Conservation (phyloP, 768 basidiomycete species). For the Lactifluus hygrophoroides region DNA sequence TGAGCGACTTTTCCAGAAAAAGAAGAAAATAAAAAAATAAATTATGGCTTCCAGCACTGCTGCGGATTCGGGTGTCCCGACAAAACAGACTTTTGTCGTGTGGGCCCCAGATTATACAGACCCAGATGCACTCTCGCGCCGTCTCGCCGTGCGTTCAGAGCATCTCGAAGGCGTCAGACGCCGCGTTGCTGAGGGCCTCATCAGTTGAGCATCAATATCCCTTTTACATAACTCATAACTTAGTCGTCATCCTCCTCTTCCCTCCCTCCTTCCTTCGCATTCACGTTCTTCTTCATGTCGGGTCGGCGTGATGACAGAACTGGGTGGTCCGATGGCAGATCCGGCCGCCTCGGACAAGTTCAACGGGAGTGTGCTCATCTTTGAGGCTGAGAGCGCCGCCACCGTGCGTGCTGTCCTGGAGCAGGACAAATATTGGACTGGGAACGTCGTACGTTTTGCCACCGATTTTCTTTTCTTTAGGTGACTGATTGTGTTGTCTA, state of each 20-base stretch:
- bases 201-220: slow-evolving; percentile 3
- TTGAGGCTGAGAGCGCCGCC: slow-evolving; percentile 45
- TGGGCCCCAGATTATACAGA: slow-evolving; percentile 9
- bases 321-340: background rate
- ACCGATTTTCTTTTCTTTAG: too few species aligned
- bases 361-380: slow-evolving; percentile 49
- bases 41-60: background rate
- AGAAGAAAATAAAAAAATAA: background rate
- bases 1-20: too few species aligned
- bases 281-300: background rate
- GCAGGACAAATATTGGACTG: slow-evolving; percentile 36
- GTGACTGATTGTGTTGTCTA: background rate
- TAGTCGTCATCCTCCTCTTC: slow-evolving; percentile 20
- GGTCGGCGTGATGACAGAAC: background rate
- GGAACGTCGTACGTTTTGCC: slow-evolving; percentile 33
- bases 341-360: slow-evolving; percentile 27
- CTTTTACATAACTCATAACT: too few species aligned
- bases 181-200: background rate
- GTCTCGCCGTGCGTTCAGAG: background rate
- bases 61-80: background rate
- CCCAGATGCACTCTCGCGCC: background rate
- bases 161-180: background rate
- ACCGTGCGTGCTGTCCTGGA: slow-evolving; percentile 34
- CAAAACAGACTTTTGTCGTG: background rate
- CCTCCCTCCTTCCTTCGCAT: slow-evolving; percentile 31